These are phyloP conservation scores for Hygrophorus pudorinus DNA, from an alignment of 768 basidiomycete genomes.

Conservation along the genomic window DNA sequence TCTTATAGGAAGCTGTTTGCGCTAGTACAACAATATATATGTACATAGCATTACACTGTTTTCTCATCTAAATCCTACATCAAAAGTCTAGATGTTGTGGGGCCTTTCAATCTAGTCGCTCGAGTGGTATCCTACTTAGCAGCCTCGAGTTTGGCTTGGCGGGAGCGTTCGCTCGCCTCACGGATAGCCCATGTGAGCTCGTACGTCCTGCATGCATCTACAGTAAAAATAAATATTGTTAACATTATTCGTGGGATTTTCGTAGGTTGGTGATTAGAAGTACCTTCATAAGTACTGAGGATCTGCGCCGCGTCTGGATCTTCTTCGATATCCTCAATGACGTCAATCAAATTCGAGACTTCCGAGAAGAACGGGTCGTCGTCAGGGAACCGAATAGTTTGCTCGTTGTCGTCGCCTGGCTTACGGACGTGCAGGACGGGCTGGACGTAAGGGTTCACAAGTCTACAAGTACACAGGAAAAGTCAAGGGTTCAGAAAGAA, in stretches of 20 bases:
- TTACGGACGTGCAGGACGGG: conserved; percentile 81
- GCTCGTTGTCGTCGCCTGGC: conserved; percentile 73
- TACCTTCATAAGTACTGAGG: conserved; percentile 78
- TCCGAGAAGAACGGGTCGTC: conserved; percentile 96
- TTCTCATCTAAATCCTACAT: too few species aligned
- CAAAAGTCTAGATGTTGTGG: too few species aligned
- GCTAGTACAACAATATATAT: conserved; percentile 7
- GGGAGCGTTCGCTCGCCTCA: conserved; percentile 61
- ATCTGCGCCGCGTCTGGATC: conserved; percentile 74
- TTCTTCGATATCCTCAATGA: conserved; percentile 82
- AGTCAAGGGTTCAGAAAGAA: conserved; percentile 3
- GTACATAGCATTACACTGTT: conserved; percentile 7
- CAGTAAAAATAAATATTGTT: conserved; percentile 1
- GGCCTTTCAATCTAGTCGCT: too few species aligned
- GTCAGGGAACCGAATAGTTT: conserved; percentile 58
- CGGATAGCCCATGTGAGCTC: conserved; percentile 94
- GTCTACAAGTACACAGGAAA: conserved; percentile 27
- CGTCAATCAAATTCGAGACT: conserved; percentile 76
- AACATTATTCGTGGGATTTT: neutral
- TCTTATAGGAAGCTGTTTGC: neutral
- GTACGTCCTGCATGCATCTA: conserved; percentile 82
- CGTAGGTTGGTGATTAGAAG: conserved; percentile 4
- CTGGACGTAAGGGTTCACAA: conserved; percentile 89
- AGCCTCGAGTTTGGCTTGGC: conserved; percentile 9
- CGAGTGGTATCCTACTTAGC: too few species aligned